Evolutionary conservation across 805 yeast genomes (phyloP), one percentile per base, ranked within the genome.

Genomic region (Nematodospora valgi): DNA sequence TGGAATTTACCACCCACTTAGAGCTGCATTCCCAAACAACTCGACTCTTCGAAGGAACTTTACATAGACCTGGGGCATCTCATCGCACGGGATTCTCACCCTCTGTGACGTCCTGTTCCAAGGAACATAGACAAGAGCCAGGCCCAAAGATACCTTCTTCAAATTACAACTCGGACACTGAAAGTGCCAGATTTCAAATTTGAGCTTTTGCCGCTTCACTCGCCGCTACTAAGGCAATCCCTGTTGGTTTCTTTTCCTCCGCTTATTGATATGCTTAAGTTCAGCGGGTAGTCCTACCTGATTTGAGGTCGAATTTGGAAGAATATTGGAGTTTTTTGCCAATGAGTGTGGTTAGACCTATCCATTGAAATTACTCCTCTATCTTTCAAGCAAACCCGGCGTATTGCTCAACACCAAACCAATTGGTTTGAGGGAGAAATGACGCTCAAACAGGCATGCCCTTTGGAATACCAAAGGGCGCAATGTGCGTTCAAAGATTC

Each of bases 171-270:
- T n/a, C n/a, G n/a, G n/a, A n/a, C n/a, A 46, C 59, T 52, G 48
- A 55, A 54, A 53, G 54, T 47, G 56, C 62, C 56, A 55, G 64
- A 56, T 62, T 62, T 59, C 66, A 62, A 62, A 60, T 57, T 58
- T 62, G 67, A 58, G 65, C 65, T 62, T 32, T 43, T 40, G 38
- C 47, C 43, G 47, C 45, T 58, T 60, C 68, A 56, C 67, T 61
- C 64, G 63, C 67, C 64, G 66, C 58, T 59, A 60, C 65, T 60
- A 49, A 53, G 65, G 66, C 62, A 62, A 61, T 59, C 64, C 67
- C 64, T 52, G 65, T 61, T 60, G 64, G 66, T 60, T 62, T 62
- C 68, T 61, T 62, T 59, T 61, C 66, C 67, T 59, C 64, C 66
- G 66, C 66, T 62, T 59, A 58, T 59, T 62, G 67, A 59, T 59